Evolutionary conservation across 768 basidiomycete genomes (phyloP).

Genomic region (Termitomyces sp.): DNA sequence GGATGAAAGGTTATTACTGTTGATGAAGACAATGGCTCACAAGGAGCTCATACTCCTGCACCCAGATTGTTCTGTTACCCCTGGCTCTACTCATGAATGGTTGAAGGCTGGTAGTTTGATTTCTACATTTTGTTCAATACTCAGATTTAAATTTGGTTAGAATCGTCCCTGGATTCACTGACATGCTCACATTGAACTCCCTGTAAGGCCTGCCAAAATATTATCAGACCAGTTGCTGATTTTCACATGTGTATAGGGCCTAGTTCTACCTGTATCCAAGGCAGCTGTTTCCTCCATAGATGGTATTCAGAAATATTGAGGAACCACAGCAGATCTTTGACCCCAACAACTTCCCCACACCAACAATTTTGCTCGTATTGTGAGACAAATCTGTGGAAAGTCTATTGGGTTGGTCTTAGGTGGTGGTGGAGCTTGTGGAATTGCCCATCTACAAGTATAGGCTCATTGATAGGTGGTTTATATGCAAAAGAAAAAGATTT

Average conservation of each 20-base stretch:
- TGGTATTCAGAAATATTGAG: constrained; percentile 83
- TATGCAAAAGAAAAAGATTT: constrained; percentile 94
- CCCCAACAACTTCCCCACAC: constrained; percentile 76
- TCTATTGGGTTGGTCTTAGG: constrained; percentile 93
- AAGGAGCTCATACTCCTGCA: constrained; percentile 95
- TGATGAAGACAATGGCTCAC: constrained; percentile 96
- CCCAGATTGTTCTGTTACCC: constrained; percentile 79
- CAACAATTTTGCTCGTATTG: constrained; percentile 90
- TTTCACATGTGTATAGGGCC: constrained; percentile 42
- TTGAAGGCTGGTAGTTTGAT: constrained; percentile 55
- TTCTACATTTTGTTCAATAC: neutral
- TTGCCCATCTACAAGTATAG: constrained; percentile 74
- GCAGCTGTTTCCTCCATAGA: constrained; percentile 57
- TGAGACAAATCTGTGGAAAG: constrained; percentile 85
- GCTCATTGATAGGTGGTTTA: constrained; percentile 86
- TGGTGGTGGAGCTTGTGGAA: constrained; percentile 91
- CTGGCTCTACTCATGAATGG: constrained; percentile 95
- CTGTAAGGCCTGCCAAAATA: constrained; percentile 35
- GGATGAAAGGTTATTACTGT: constrained; percentile 87
- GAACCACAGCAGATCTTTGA: constrained; percentile 50
- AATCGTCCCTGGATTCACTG: constrained; percentile 95
- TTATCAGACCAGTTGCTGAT: neutral
- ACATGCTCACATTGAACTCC: constrained; percentile 91
- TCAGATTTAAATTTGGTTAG: constrained; percentile 38
- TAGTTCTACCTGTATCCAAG: constrained; percentile 63